Conservation (phyloP, 2,329 filamentous ascomycete genomes). For the Pseudocercospora musae region DNA sequence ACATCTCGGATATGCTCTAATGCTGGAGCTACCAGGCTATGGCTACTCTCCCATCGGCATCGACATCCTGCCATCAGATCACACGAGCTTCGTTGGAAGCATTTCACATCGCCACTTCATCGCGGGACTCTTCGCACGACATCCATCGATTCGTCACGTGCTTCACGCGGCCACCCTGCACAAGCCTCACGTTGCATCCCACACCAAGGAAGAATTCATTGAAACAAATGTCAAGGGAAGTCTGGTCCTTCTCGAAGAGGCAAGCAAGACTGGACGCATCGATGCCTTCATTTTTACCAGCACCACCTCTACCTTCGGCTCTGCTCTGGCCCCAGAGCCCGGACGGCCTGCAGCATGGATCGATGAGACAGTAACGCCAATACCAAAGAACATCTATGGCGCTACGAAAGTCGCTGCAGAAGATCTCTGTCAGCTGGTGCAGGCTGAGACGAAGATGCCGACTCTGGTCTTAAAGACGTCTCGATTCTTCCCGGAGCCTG, state of each 20-base stretch:
- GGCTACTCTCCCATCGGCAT: slow-evolving; percentile 17
- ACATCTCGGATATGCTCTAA: slow-evolving; percentile 22
- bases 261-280: slow-evolving; percentile 7
- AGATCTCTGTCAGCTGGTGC: slow-evolving; percentile 46
- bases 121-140: background rate
- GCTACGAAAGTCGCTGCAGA: slow-evolving; percentile 50
- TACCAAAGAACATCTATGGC: slow-evolving; percentile 35
- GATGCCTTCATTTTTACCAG: slow-evolving; percentile 22
- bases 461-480: slow-evolving; percentile 47
- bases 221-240: slow-evolving; percentile 23
- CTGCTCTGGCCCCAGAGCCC: slow-evolving; percentile 17
- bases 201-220: slow-evolving; percentile 20
- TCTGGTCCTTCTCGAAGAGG: slow-evolving; percentile 21
- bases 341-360: slow-evolving; percentile 25
- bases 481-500: slow-evolving; percentile 41
- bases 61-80: slow-evolving; percentile 17
- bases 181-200: slow-evolving; percentile 22
- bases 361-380: slow-evolving; percentile 18
- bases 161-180: slow-evolving; percentile 22
- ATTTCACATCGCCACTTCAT: slow-evolving; percentile 14
- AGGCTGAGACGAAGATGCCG: slow-evolving; percentile 41
- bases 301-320: slow-evolving; percentile 23
- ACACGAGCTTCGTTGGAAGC: slow-evolving; percentile 10
- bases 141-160: slow-evolving; percentile 16
- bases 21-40: slow-evolving; percentile 15